Evolutionary conservation across 768 basidiomycete species (phyloP), one percentile per base, ranked within the genome.

Genomic region (Galerina marginata): DNA sequence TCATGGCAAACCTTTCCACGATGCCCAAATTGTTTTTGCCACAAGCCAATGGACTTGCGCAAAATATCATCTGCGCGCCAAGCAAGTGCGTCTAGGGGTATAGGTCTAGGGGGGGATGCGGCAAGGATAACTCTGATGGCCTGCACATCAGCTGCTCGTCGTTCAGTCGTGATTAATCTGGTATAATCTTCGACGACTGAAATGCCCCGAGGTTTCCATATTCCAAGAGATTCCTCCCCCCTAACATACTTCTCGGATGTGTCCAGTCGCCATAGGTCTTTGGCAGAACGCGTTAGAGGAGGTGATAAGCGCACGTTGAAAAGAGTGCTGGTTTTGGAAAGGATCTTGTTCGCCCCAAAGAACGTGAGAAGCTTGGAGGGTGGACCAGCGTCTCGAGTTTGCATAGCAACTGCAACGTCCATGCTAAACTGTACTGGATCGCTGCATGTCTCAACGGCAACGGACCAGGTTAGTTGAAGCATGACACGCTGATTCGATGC

Each of bases 171-270:
- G 12, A 89, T 80, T n/a, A 94, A 75, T 59, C 88, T 83, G 49
- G 80, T 79, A 69, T 93, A 91, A 69, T 98, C 96, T 64, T 96
- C 89, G 26, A 99, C 90, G 9, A 95, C 88, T 1, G 90, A 89
- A 26, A 98, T 83, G 9, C 96, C 93, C 46, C 96, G 84, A 45
- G 96, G 88, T 65, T 87, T 91, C 96, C 96, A 99, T 16, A 81
- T 73, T 6, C 83, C 87, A 29, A 99, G 81, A 3, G 81, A 74
- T 67, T 98, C 96, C 72, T 99, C 96, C 7, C 96, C 96, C 46
- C 89, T 84, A 0, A 99, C 95, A 74, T 96, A 98, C 72, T 95
- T 96, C 75, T 93, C 91, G 29, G 92, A 88, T 1, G 96, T 98
- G 76, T 99, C 95, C 53, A 99, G 79, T 42, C 95, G 81, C 97